A percentile compares a stretch with the other conserved stretches of the same genome.
These are phyloP conservation scores for Spirogloea muscicola DNA, from an alignment of 139 green algal species.

Conservation along the genomic window DNA sequence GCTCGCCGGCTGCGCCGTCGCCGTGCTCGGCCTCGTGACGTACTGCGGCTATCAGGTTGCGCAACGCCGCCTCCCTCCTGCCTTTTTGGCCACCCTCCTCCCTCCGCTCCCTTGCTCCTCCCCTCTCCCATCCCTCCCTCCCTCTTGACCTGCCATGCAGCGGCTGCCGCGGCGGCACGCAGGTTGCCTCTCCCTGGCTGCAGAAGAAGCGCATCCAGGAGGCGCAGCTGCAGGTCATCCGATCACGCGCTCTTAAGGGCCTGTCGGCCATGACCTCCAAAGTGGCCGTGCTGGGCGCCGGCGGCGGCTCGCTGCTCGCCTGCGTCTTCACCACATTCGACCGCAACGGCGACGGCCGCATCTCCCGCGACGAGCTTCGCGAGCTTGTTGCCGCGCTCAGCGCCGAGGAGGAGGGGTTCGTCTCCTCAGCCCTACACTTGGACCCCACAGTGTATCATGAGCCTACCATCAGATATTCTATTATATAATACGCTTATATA, in stretches of 20 bases:
- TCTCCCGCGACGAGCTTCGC: slow-evolving; percentile 48
- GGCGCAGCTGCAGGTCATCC: slow-evolving; percentile 25
- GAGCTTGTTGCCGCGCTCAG: slow-evolving; percentile 50
- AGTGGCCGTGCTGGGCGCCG: background rate
- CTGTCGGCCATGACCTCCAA: background rate
- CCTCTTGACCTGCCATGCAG: no score
- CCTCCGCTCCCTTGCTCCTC: no score
- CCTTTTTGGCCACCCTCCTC: no score
- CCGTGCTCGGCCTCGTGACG: slow-evolving; percentile 33
- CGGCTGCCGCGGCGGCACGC: no score
- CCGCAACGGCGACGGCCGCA: slow-evolving; percentile 36
- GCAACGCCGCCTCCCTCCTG: no score
- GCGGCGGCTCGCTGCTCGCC: background rate
- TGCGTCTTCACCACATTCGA: slow-evolving; percentile 52
- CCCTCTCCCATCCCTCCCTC: no score
- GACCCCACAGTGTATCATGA: no score
- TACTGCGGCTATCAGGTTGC: slow-evolving; percentile 61
- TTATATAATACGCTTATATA: no score
- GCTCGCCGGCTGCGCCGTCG: slow-evolving; percentile 18
- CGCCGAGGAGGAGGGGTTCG: background rate
- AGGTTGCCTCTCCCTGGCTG: no score
- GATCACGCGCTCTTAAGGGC: background rate
- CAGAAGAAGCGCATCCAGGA: no score
- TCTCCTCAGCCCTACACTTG: background rate
- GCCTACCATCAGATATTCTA: no score